Evolutionary conservation across 2,329 filamentous ascomycete genomes (phyloP).

Genomic region (Cladosporium sp.): DNA sequence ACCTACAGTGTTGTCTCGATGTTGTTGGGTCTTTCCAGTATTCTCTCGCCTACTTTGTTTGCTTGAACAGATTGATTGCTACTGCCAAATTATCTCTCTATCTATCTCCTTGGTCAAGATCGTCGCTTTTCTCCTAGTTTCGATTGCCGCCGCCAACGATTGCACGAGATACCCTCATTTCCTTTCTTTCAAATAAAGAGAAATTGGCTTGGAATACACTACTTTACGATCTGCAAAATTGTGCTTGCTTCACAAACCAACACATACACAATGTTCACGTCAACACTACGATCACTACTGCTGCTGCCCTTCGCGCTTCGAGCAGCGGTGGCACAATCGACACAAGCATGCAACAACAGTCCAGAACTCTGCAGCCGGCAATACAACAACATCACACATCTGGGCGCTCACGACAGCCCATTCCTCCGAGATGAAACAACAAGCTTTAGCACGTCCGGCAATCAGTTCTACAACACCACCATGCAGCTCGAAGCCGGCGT

Average conservation of each 20-base stretch:
- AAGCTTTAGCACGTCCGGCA: constrained; percentile 38
- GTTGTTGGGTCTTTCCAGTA: not conserved
- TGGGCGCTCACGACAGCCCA: constrained; percentile 66
- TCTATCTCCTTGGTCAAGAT: not conserved
- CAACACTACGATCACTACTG: constrained; percentile 5
- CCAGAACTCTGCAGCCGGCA: constrained; percentile 55
- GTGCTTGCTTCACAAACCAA: not conserved
- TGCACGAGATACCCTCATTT: not conserved
- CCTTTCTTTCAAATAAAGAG: not conserved
- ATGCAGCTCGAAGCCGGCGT: constrained; percentile 63
- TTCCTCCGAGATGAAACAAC: constrained; percentile 42
- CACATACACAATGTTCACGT: constrained; percentile 1
- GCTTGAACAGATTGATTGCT: not conserved
- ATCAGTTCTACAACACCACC: constrained; percentile 59
- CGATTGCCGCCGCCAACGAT: not conserved
- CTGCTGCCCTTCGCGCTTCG: constrained; percentile 4
- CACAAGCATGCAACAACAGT: constrained; percentile 57
- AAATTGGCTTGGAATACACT: not conserved
- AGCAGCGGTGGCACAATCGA: constrained; percentile 3
- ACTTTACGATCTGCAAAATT: not conserved
- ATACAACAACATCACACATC: constrained; percentile 62
- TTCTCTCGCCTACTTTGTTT: not conserved
- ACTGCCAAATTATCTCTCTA: not conserved
- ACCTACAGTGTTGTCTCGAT: not conserved
- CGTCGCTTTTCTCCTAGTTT: constrained; percentile 1